A percentile compares a stretch with the other conserved stretches of the same genome.
Conservation (phyloP, 257 asterid species). For the Leptodermis oblonga region DNA sequence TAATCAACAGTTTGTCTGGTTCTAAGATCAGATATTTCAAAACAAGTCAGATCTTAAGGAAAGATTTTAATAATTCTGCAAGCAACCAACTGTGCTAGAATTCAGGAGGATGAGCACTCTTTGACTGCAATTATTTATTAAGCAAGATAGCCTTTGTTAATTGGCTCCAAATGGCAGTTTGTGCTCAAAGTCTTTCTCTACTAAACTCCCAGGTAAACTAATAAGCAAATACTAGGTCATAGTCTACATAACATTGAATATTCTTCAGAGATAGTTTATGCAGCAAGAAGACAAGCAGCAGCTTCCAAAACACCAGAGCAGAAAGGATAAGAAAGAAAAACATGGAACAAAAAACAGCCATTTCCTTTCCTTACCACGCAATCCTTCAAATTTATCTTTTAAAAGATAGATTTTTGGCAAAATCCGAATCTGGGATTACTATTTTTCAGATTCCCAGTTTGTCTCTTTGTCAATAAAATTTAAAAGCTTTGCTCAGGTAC, state of each 20-base stretch:
- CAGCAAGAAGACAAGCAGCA: slow-evolving; percentile 20
- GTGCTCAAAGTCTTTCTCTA: neutral
- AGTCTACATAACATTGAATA: slow-evolving; percentile 4
- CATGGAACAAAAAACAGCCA: slow-evolving; percentile 20
- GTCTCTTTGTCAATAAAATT: slow-evolving; percentile 14
- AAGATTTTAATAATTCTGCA: neutral
- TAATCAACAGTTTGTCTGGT: slow-evolving; percentile 14
- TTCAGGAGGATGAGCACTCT: neutral
- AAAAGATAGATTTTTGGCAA: slow-evolving; percentile 4
- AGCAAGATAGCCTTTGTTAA: neutral
- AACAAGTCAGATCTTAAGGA: slow-evolving; percentile 20
- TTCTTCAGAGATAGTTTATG: slow-evolving; percentile 12
- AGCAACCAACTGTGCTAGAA: slow-evolving; percentile 1
- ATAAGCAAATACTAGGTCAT: slow-evolving; percentile 2
- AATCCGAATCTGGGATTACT: slow-evolving; percentile 12
- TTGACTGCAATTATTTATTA: slow-evolving; percentile 4
- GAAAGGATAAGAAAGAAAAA: slow-evolving; percentile 17
- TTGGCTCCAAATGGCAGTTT: slow-evolving; percentile 6
- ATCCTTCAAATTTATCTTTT: slow-evolving; percentile 7
- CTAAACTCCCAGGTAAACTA: slow-evolving; percentile 1
- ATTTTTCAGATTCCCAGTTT: slow-evolving; percentile 15
- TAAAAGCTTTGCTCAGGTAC: slow-evolving; percentile 5
- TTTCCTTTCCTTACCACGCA: slow-evolving; percentile 12
- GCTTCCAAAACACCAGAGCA: slow-evolving; percentile 12
- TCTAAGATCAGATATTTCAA: slow-evolving; percentile 13